Conservation (phyloP, 2,329 filamentous ascomycete genomes). For the Plenodomus lindquistii region DNA sequence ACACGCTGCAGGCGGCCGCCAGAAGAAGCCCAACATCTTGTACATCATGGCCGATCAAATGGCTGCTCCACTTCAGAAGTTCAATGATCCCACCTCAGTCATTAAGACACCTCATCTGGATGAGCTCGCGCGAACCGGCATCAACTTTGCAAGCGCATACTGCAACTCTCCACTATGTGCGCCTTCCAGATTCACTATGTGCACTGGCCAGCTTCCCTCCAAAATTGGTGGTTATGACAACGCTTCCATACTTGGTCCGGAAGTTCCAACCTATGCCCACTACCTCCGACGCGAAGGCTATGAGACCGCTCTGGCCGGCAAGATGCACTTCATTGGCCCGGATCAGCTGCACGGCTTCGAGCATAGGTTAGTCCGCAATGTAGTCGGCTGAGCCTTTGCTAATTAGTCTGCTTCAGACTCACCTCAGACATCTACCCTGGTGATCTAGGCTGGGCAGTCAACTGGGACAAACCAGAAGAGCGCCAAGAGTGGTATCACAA, state of each 20-base stretch:
- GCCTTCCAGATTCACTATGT: conserved; percentile 91
- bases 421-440: conserved; percentile 96
- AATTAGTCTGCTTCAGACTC: conserved; percentile 56
- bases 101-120: conserved; percentile 94
- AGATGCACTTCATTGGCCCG: conserved; percentile 93
- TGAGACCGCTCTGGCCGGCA: conserved; percentile 86
- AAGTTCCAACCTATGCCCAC: conserved; percentile 89
- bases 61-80: conserved; percentile 85
- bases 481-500: conserved; percentile 94
- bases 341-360: conserved; percentile 95
- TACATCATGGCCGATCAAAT: conserved; percentile 99
- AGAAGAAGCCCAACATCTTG: conserved; percentile 70
- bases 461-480: conserved; percentile 87
- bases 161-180: conserved; percentile 92
- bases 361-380: conserved; percentile 51
- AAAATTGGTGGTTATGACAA: conserved; percentile 94
- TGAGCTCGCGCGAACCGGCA: conserved; percentile 75
- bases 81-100: conserved; percentile 84
- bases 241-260: conserved; percentile 78
- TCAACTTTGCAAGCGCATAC: conserved; percentile 92
- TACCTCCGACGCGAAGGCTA: conserved; percentile 85
- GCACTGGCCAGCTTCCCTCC: conserved; percentile 87
- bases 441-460: conserved; percentile 92
- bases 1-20: conserved; percentile 7
- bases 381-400: background rate